Percentiles rank a stretch among this genome's conserved stretches.
phyloP scores from a whole-genome alignment of 2,329 filamentous ascomycete species.

The Aspergillaceae sp. region DNA sequence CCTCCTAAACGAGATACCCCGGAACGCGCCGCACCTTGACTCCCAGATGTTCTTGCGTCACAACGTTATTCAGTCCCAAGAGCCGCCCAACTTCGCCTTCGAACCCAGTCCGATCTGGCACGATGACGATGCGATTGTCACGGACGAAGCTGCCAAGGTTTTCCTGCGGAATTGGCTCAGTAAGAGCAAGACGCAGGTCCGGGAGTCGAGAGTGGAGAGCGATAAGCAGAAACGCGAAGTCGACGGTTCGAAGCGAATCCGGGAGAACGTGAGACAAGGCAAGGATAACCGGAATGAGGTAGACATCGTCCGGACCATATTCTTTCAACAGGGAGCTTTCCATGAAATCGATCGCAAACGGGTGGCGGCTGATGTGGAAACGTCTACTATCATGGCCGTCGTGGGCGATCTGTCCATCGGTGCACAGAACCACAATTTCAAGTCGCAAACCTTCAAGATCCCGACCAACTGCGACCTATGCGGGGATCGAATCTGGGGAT shows the following conservation, averaged over 20 bases:
- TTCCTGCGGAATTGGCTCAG: constrained; percentile 85
- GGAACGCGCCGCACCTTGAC: constrained; percentile 82
- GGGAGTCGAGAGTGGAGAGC: constrained; percentile 70
- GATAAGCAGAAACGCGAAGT: constrained; percentile 83
- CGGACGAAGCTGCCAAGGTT: constrained; percentile 77
- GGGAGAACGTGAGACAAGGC: constrained; percentile 70
- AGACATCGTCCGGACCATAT: constrained; percentile 72
- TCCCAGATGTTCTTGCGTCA: constrained; percentile 97
- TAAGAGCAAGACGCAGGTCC: constrained; percentile 79
- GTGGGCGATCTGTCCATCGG: constrained; percentile 90
- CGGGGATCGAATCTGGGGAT: constrained; percentile 91
- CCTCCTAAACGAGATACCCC: constrained; percentile 69
- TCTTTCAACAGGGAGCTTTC: constrained; percentile 72
- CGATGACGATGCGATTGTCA: constrained; percentile 78
- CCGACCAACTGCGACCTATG: constrained; percentile 97
- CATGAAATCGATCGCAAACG: constrained; percentile 77
- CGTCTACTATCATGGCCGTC: constrained; percentile 78
- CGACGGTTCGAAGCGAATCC: constrained; percentile 63
- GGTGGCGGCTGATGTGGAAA: constrained; percentile 84
- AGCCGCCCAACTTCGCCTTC: constrained; percentile 76
- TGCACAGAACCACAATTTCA: constrained; percentile 94
- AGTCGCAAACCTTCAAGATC: constrained; percentile 97
- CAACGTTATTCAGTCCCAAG: constrained; percentile 73
- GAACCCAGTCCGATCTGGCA: constrained; percentile 97
- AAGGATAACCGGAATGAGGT: constrained; percentile 85